phyloP scores from a whole-genome alignment of 495 filamentous ascomycete species.

The Eremomyces bilateralis region DNA sequence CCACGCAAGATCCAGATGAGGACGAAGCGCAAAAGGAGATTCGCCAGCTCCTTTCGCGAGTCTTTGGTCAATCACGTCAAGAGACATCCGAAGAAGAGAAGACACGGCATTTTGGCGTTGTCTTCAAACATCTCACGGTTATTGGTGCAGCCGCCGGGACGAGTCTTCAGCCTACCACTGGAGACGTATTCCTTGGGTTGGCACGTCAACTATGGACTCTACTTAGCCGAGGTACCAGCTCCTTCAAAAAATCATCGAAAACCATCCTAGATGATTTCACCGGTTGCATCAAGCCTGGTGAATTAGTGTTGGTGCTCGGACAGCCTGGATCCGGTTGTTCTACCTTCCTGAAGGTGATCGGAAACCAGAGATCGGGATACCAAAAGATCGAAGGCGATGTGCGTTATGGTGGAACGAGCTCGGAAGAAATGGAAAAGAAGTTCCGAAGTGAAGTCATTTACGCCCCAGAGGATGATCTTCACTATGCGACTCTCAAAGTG shows the following conservation, averaged over 20 bases:
- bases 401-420: conserved; percentile 38
- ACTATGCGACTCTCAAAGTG: conserved; percentile 53
- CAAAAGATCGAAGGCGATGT: conserved; percentile 40
- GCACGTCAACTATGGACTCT: conserved; percentile 26
- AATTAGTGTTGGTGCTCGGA: conserved; percentile 46
- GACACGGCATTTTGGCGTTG: conserved; percentile 18
- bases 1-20: conserved; percentile 12
- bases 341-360: conserved; percentile 47
- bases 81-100: conserved; percentile 45
- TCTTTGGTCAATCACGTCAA: conserved; percentile 40
- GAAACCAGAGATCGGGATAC: conserved; percentile 42
- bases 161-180: conserved; percentile 39
- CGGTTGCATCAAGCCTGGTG: conserved; percentile 24
- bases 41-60: conserved; percentile 35
- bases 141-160: conserved; percentile 47
- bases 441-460: conserved; percentile 36
- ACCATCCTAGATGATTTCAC: conserved; percentile 44
- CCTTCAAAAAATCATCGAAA: conserved; percentile 28
- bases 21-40: conserved; percentile 37
- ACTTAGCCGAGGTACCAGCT: conserved; percentile 23
- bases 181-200: conserved; percentile 37
- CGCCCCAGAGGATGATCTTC: conserved; percentile 48
- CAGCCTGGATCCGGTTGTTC: conserved; percentile 51
- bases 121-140: conserved; percentile 28
- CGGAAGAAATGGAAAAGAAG: conserved; percentile 35